Evolutionary conservation across 495 filamentous ascomycete species (phyloP), one percentile per base, ranked within the genome.

Genomic region (Xylaria telfairii): DNA sequence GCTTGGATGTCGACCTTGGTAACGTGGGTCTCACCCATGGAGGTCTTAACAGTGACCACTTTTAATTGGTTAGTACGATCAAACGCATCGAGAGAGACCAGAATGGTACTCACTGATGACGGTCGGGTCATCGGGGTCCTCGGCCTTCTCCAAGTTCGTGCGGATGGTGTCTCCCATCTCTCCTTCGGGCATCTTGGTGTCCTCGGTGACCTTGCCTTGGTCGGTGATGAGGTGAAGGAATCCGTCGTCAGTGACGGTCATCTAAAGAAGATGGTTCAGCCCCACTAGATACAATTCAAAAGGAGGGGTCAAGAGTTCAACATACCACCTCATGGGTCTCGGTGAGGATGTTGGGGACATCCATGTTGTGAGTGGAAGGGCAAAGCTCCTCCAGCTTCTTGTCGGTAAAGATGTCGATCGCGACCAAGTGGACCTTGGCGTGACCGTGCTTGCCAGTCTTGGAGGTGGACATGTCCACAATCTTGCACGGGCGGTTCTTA

Each of bases 381-480:
- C 92, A 98, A 70, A 99, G 92, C 84, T 99, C 96, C 89, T 99
- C 96, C 70, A 96, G 87, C 90, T 99, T 99, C 93, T 98, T 98
- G 89, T 89, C 89, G 71, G 94, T 99, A 89, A 99, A 99, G 87
- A 99, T 98, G 81, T 99, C 96, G 81, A 95, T 90, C 80, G 93
- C 96, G 77, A 96, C 90, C 71, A 99, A 84, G 87, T 99, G 94
- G 81, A 98, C 96, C 91, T 99, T 99, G 83, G 96, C 96, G 91
- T 99, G 96, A 83, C 96, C 96, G 92, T 99, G 96, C 93, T 99
- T 99, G 83, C 96, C 96, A 73, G 96, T 99, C 94, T 99, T 99
- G 81, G 96, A 99, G 85, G 96, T 99, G 72, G 92, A 95, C 96
- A 99, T 99, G 80, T 98, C 96, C 82, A 98, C 93, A 77, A 99